Percentiles rank a stretch among this genome's conserved stretches.
phyloP scores from a whole-genome alignment of 1,139 yeast species.

The Blastobotrys raffinosifermentans region DNA sequence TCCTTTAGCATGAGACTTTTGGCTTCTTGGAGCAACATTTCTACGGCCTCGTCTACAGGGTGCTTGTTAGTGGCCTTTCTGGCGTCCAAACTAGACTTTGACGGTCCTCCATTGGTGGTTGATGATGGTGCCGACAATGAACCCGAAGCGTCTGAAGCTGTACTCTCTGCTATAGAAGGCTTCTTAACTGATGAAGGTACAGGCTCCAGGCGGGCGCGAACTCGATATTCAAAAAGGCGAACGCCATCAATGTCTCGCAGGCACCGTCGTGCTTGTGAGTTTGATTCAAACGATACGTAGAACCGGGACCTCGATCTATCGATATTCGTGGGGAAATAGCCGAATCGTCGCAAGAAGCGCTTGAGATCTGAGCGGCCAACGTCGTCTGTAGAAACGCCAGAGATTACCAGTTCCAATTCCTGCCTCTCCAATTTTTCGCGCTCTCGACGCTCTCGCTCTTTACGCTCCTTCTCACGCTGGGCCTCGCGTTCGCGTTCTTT shows the following conservation, averaged over 20 bases:
- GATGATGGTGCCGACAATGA: too few relatives aligned
- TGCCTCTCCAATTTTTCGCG: constrained; percentile 1
- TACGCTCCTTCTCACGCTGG: not conserved
- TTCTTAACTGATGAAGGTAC: too few relatives aligned
- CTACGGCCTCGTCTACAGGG: constrained; percentile 51
- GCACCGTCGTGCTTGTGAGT: constrained; percentile 48
- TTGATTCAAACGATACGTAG: not conserved
- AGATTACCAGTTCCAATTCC: constrained; percentile 7
- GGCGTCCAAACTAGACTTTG: too few relatives aligned
- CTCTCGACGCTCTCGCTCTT: constrained; percentile 2
- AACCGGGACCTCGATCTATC: constrained; percentile 28
- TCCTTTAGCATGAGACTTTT: constrained; percentile 61
- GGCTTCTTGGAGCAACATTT: constrained; percentile 57
- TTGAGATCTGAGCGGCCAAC: constrained; percentile 52
- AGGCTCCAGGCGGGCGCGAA: too few relatives aligned
- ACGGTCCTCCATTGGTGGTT: too few relatives aligned
- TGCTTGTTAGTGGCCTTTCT: constrained; percentile 13
- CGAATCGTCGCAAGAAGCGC: constrained; percentile 51
- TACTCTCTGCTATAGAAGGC: too few relatives aligned
- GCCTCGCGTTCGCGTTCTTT: not conserved
- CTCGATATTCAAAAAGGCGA: constrained; percentile 42
- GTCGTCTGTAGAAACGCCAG: constrained; percentile 39
- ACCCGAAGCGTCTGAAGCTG: too few relatives aligned
- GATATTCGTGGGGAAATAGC: constrained; percentile 55
- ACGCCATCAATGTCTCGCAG: constrained; percentile 62